phyloP scores from a whole-genome alignment of 2,329 filamentous ascomycete genomes.

The Leptodontidium sp. region DNA sequence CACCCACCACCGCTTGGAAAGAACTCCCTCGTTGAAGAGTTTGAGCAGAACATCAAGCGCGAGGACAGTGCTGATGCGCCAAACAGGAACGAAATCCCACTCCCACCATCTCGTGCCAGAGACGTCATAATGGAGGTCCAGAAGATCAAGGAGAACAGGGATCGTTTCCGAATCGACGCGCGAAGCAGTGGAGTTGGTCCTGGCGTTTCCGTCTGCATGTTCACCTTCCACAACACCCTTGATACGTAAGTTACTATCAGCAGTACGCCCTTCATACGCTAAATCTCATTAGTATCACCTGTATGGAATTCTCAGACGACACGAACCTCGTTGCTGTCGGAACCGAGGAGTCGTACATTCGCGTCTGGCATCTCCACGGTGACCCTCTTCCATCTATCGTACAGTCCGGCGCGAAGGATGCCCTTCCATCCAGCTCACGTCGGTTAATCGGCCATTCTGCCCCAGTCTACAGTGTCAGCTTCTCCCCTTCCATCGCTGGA shows the following conservation, averaged over 20 bases:
- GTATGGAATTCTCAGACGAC: slow-evolving; percentile 94
- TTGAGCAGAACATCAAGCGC: slow-evolving; percentile 86
- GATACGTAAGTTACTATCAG: slow-evolving; percentile 72
- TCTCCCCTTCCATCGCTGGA: slow-evolving; percentile 62
- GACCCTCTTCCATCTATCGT: slow-evolving; percentile 77
- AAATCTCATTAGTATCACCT: slow-evolving; percentile 72
- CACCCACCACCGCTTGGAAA: slow-evolving; percentile 76
- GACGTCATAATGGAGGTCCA: slow-evolving; percentile 96
- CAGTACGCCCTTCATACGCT: background rate
- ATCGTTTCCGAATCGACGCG: slow-evolving; percentile 87
- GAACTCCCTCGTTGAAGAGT: slow-evolving; percentile 82
- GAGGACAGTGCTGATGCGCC: slow-evolving; percentile 89
- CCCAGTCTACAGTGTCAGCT: slow-evolving; percentile 87
- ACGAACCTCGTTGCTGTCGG: slow-evolving; percentile 86
- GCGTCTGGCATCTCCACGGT: slow-evolving; percentile 91
- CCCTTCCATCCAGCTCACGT: slow-evolving; percentile 75
- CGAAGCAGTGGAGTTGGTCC: slow-evolving; percentile 85
- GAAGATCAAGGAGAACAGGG: slow-evolving; percentile 90
- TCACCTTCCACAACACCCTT: slow-evolving; percentile 96
- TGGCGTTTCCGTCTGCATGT: slow-evolving; percentile 91
- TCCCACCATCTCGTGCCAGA: slow-evolving; percentile 85
- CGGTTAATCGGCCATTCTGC: slow-evolving; percentile 87
- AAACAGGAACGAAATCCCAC: slow-evolving; percentile 78
- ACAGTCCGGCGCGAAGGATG: slow-evolving; percentile 64
- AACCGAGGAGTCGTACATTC: slow-evolving; percentile 93